Conservation (phyloP, 306 rosid species). For the Oxytropis ochrocephala region DNA sequence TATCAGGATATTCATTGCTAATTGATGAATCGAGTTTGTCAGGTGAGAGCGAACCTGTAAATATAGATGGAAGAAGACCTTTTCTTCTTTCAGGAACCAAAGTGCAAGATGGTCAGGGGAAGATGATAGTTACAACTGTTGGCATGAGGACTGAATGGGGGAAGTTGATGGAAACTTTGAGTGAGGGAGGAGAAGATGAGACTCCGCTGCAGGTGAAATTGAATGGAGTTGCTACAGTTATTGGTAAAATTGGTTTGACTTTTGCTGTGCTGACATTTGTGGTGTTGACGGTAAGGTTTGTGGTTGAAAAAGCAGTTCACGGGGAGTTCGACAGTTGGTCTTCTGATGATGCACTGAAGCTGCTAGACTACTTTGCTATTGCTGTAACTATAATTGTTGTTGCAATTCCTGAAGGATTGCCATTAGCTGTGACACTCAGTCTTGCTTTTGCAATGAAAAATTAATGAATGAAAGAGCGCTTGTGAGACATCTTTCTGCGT, state of each 20-base stretch:
- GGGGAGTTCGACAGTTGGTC: conserved; percentile 58
- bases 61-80: conserved; percentile 44
- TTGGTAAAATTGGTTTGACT: conserved; percentile 83
- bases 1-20: conserved; percentile 62
- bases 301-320: conserved; percentile 47
- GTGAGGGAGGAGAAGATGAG: conserved; percentile 91
- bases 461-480: conserved; percentile 77
- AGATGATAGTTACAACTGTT: conserved; percentile 84
- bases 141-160: conserved; percentile 99
- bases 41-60: conserved; percentile 90
- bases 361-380: conserved; percentile 72
- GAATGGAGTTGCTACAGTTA: conserved; percentile 85
- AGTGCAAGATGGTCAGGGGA: conserved; percentile 90
- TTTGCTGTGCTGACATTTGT: conserved; percentile 77
- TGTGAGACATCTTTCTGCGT: conserved; percentile 88
- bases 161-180: conserved; percentile 83
- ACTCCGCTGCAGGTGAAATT: conserved; percentile 95
- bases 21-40: conserved; percentile 87
- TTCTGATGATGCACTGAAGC: conserved; percentile 58
- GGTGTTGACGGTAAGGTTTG: conserved; percentile 55
- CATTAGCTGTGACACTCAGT: conserved; percentile 90
- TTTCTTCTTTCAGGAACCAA: conserved; percentile 91
- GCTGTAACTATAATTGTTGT: conserved; percentile 87
- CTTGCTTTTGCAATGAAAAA: conserved; percentile 95
- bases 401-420: conserved; percentile 96